These are phyloP conservation scores for Silene coronaria DNA, from an alignment of 179 eudicot species.

Conservation along the genomic window DNA sequence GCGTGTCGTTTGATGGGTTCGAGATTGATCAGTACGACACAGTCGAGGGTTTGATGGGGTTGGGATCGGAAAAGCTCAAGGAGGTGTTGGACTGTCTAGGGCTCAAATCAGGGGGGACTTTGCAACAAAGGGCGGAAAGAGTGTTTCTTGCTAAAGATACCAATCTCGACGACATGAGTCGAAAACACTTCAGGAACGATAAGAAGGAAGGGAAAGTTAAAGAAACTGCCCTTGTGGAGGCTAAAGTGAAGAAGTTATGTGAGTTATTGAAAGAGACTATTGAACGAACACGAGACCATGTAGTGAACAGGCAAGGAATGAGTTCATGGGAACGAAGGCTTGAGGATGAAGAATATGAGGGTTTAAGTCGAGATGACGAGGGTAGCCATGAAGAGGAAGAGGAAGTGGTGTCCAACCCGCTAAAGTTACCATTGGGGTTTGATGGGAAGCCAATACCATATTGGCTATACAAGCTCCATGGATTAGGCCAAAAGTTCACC, in stretches of 20 bases:
- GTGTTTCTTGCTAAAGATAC: not conserved
- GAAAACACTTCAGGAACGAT: not conserved
- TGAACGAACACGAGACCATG: slow-evolving; percentile 5
- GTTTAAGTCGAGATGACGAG: not conserved
- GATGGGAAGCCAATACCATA: slow-evolving; percentile 23
- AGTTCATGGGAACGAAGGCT: not conserved
- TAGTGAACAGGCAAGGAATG: slow-evolving; percentile 10
- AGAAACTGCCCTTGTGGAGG: slow-evolving; percentile 7
- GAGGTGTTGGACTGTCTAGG: not conserved
- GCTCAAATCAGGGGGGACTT: not conserved
- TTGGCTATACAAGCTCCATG: slow-evolving; percentile 20
- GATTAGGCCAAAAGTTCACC: slow-evolving; percentile 6
- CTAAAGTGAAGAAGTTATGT: slow-evolving; percentile 18
- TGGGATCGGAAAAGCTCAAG: not conserved
- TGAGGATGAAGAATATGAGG: not conserved
- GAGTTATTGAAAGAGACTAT: slow-evolving; percentile 7
- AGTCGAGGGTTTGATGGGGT: not conserved
- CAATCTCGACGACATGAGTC: not conserved
- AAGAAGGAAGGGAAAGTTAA: not conserved
- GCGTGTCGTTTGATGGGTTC: not conserved
- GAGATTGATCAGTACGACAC: not conserved
- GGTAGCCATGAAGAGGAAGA: not conserved
- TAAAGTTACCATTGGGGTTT: slow-evolving; percentile 10
- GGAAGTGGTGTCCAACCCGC: not conserved
- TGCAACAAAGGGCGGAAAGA: not conserved